Conservation (phyloP, 106 monocot species). For the Acorus gramineus region DNA sequence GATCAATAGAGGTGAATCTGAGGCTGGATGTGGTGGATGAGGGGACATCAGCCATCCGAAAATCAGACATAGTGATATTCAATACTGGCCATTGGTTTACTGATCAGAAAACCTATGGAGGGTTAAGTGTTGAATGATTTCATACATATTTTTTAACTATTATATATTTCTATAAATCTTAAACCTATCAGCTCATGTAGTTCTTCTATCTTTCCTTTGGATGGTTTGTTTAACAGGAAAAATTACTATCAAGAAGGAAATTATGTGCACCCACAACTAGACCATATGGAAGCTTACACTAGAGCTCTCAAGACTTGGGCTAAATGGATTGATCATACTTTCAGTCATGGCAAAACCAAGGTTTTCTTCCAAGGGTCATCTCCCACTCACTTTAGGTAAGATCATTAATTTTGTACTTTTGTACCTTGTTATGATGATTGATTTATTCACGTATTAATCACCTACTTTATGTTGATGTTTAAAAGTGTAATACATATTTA, state of each 20-base stretch:
- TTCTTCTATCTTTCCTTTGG: background rate
- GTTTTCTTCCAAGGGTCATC: constrained; percentile 89
- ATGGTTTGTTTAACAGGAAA: constrained; percentile 27
- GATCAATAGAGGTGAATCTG: constrained; percentile 43
- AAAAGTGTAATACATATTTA: too few relatives aligned
- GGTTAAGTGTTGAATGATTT: constrained; percentile 25
- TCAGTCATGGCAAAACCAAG: constrained; percentile 57
- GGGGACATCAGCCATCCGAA: constrained; percentile 40
- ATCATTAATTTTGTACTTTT: too few relatives aligned
- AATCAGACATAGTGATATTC: constrained; percentile 73
- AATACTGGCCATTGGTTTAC: constrained; percentile 99
- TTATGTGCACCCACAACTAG: constrained; percentile 55
- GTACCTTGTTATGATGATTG: too few relatives aligned
- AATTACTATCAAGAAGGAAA: constrained; percentile 92
- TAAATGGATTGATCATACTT: constrained; percentile 73
- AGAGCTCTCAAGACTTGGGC: constrained; percentile 83
- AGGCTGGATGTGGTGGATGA: constrained; percentile 75
- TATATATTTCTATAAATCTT: background rate
- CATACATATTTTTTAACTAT: background rate
- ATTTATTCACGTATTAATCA: too few relatives aligned
- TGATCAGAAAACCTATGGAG: constrained; percentile 80
- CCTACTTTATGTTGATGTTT: too few relatives aligned
- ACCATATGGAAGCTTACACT: constrained; percentile 68
- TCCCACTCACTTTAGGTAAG: constrained; percentile 83
- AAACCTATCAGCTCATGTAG: background rate